These are phyloP conservation scores for Astragalus membranaceus DNA, from an alignment of 306 rosid species.

Conservation along the genomic window DNA sequence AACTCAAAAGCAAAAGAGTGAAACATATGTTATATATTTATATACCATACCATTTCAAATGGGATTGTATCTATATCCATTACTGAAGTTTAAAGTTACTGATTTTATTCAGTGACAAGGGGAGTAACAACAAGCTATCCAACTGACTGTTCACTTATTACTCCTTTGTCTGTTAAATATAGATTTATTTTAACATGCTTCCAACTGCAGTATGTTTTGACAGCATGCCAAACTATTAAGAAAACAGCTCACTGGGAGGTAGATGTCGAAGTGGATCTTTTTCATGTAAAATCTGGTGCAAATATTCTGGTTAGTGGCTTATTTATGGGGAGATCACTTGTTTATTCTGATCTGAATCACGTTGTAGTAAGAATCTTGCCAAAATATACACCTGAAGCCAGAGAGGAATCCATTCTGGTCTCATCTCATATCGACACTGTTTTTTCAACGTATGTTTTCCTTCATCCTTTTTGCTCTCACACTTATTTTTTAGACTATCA, in stretches of 20 bases:
- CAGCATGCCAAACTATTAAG: constrained; percentile 56
- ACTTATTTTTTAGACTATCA: constrained; percentile 7
- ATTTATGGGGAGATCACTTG: constrained; percentile 70
- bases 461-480: constrained; percentile 20
- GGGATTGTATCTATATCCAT: background rate
- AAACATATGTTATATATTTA: background rate
- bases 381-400: constrained; percentile 63
- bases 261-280: constrained; percentile 85
- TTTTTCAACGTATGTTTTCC: constrained; percentile 78
- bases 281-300: constrained; percentile 64
- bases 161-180: background rate
- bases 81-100: background rate
- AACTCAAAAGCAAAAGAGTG: background rate
- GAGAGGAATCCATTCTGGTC: constrained; percentile 72
- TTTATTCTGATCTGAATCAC: constrained; percentile 79
- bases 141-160: constrained; percentile 9
- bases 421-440: constrained; percentile 96
- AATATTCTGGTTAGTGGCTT: constrained; percentile 57
- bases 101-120: background rate
- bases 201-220: constrained; percentile 71
- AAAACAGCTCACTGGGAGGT: constrained; percentile 94
- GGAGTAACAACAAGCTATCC: background rate
- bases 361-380: constrained; percentile 68
- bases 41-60: background rate
- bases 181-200: constrained; percentile 18